Evolutionary conservation across 2,329 filamentous ascomycete species (phyloP).

Genomic region (Ceratocystis colombiana): DNA sequence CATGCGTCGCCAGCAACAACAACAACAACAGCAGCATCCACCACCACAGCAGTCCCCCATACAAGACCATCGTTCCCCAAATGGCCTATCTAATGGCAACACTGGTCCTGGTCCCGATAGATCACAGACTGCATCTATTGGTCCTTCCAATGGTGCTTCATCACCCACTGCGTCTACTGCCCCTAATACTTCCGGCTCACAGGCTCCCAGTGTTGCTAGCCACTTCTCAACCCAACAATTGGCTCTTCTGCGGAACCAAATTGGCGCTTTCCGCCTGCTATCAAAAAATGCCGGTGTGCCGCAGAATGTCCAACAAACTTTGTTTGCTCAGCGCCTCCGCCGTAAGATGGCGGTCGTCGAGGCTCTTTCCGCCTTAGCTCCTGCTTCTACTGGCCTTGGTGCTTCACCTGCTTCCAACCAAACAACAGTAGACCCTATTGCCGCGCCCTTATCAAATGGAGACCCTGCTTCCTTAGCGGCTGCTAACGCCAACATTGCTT

Average conservation of each 20-base stretch:
- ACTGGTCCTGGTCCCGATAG: constrained; percentile 27
- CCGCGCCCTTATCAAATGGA: constrained; percentile 20
- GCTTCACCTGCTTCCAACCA: constrained; percentile 28
- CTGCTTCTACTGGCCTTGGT: constrained; percentile 26
- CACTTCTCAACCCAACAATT: constrained; percentile 74
- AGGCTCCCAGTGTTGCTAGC: constrained; percentile 33
- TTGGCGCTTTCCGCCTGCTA: constrained; percentile 80
- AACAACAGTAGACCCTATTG: constrained; percentile 26
- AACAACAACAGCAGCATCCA: constrained; percentile 40
- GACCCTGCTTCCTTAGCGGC: constrained; percentile 28
- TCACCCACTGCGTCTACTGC: constrained; percentile 25
- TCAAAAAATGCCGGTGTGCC: constrained; percentile 81
- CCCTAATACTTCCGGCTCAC: constrained; percentile 27
- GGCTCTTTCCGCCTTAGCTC: constrained; percentile 33
- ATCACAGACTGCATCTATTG: constrained; percentile 12
- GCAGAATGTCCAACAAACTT: constrained; percentile 64
- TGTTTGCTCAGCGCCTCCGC: constrained; percentile 65
- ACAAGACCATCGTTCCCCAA: constrained; percentile 29
- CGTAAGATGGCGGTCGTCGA: constrained; percentile 41
- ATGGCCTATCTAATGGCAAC: constrained; percentile 22
- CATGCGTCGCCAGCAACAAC: constrained; percentile 38
- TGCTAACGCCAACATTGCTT: constrained; percentile 32
- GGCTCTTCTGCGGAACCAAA: constrained; percentile 68
- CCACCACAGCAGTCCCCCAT: constrained; percentile 27
- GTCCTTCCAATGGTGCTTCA: constrained; percentile 18